Base-by-base conservation (phyloP, 805 yeast genomes). In the Lipomyces chichibuensis region DNA sequence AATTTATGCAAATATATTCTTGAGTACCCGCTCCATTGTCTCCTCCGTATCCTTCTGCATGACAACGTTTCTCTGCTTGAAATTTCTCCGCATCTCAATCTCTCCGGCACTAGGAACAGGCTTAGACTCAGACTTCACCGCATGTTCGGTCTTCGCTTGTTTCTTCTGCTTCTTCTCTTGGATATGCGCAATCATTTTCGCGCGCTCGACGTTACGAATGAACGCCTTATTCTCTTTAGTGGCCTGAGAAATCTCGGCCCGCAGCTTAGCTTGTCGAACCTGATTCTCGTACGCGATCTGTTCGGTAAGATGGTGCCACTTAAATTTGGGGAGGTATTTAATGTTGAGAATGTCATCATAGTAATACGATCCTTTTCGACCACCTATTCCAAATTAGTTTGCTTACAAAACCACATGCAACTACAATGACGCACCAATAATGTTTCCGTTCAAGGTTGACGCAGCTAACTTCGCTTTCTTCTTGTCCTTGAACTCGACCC, bases 311-410 rank as follows among this genome's bases (percentile, higher is more conserved):
- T 95, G 96, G 64, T 89, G 84, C 99, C 99, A 95, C 76, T 95
- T 95, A 84, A 94, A 95, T 1, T 94, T 92, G 9, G 91, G 88
- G 68, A 95, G 81, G 74, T 95, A 95, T 77, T 91, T 94, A 67
- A 94, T 87, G 76, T 92, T 95, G 81, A 96, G 83, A 32, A 95
- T 88, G 80, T 95, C 99, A 78, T 95, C 99, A 75, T 95, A 89
- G 79, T 93, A 95, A 74, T 90, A 94, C 9, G 88, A 85, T 2
- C 95, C 89, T 79, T 95, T 95, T 75, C 88, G 92, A 52, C 98
- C 99, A 33, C 98, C 69, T 65, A 46, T n/a, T 55, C 14, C 14
- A 27, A 23, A 43, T 59, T 60, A 55, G 57, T 37, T 23, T 37
- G 35, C 49, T 6, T 4, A 7, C 29, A 5, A 9, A 49, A 14